Conservation (phyloP, 2,329 filamentous ascomycete genomes). For the Ambrosiella beaveri region DNA sequence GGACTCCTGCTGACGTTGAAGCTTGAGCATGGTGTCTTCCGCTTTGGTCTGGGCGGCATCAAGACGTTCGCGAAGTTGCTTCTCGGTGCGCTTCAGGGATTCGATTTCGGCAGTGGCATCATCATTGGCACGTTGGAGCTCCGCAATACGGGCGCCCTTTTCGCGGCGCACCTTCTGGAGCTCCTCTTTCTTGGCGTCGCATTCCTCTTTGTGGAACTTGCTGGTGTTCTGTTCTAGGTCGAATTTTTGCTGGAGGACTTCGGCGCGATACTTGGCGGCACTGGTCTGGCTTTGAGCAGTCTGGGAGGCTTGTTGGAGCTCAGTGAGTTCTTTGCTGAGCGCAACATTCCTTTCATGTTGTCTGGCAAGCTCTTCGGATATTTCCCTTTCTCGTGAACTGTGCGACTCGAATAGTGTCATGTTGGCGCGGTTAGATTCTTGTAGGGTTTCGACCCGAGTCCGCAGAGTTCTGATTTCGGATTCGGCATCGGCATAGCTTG, state of each 20-base stretch:
- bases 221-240: slow-evolving; percentile 76
- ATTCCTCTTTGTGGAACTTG: slow-evolving; percentile 82
- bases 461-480: slow-evolving; percentile 61
- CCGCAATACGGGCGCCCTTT: slow-evolving; percentile 74
- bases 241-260: slow-evolving; percentile 77
- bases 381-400: slow-evolving; percentile 65
- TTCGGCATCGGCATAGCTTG: slow-evolving; percentile 55
- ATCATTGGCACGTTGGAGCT: slow-evolving; percentile 76
- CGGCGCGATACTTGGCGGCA: slow-evolving; percentile 76
- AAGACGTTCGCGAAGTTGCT: slow-evolving; percentile 61
- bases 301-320: slow-evolving; percentile 70
- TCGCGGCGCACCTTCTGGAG: slow-evolving; percentile 85
- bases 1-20: slow-evolving; percentile 74
- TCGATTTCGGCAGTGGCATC: slow-evolving; percentile 66
- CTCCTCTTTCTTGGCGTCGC: slow-evolving; percentile 78
- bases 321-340: slow-evolving; percentile 64
- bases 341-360: slow-evolving; percentile 80
- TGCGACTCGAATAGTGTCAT: slow-evolving; percentile 80
- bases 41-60: slow-evolving; percentile 74
- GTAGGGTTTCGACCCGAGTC: slow-evolving; percentile 68
- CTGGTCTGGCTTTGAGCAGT: slow-evolving; percentile 62
- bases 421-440: slow-evolving; percentile 83
- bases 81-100: slow-evolving; percentile 60
- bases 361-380: slow-evolving; percentile 70
- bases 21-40: slow-evolving; percentile 63